A percentile compares a stretch with the other conserved stretches of the same genome.
These are phyloP conservation scores for Tothia fuscella DNA, from an alignment of 2,329 filamentous ascomycete genomes.

Conservation along the genomic window DNA sequence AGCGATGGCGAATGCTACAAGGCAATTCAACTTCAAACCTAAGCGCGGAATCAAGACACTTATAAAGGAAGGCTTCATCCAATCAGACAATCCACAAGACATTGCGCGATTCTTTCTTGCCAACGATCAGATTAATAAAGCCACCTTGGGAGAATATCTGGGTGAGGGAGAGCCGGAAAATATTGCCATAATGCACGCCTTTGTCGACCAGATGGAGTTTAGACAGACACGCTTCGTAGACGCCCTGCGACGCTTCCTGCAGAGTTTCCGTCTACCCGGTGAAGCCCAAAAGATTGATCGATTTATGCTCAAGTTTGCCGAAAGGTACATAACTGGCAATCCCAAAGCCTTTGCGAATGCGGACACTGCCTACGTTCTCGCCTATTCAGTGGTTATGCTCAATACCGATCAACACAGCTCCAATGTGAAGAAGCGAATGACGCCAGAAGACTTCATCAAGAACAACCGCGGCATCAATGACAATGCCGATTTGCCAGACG, in stretches of 20 bases:
- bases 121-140: slow-evolving; percentile 81
- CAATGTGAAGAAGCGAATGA: slow-evolving; percentile 81
- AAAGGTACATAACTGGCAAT: slow-evolving; percentile 88
- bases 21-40: slow-evolving; percentile 95
- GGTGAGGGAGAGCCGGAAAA: slow-evolving; percentile 89
- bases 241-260: slow-evolving; percentile 78
- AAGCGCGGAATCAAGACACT: slow-evolving; percentile 84
- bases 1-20: slow-evolving; percentile 75
- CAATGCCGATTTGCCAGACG: slow-evolving; percentile 80
- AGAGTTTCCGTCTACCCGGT: slow-evolving; percentile 87
- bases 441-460: slow-evolving; percentile 94
- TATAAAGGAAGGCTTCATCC: slow-evolving; percentile 75
- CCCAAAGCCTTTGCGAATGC: slow-evolving; percentile 97
- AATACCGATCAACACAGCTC: slow-evolving; percentile 92
- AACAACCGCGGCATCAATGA: slow-evolving; percentile 99
- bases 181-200: slow-evolving; percentile 96
- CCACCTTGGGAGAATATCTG: slow-evolving; percentile 83
- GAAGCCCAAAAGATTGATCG: slow-evolving; percentile 99
- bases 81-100: slow-evolving; percentile 63
- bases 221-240: slow-evolving; percentile 85
- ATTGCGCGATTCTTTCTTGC: slow-evolving; percentile 72
- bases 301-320: slow-evolving; percentile 98
- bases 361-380: slow-evolving; percentile 90
- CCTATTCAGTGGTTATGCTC: slow-evolving; percentile 92
- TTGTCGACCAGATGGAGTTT: slow-evolving; percentile 94